Evolutionary conservation across 2,329 filamentous ascomycete species (phyloP).

Genomic region (Paracorniculantispora psalliotae): DNA sequence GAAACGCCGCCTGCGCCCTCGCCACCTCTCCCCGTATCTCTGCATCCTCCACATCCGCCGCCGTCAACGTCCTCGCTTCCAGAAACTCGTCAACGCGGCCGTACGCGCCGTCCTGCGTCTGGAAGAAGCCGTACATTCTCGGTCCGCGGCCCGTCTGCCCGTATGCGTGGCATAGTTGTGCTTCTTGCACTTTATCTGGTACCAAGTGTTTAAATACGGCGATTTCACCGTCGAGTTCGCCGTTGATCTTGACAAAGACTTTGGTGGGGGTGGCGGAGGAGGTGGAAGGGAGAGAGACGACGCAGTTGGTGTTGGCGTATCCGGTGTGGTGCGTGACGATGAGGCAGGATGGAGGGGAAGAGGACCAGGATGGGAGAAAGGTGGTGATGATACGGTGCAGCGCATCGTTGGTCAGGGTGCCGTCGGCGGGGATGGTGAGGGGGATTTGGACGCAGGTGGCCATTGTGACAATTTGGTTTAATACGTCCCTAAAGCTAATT

Average conservation of each 20-base stretch:
- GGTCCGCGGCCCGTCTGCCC: constrained; percentile 13
- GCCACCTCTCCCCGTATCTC: constrained; percentile 14
- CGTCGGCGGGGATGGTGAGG: background rate
- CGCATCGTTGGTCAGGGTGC: background rate
- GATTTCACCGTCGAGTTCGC: background rate
- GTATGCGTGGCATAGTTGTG: constrained; percentile 9
- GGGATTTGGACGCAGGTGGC: background rate
- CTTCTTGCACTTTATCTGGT: constrained; percentile 14
- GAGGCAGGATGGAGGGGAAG: background rate
- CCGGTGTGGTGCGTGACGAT: background rate
- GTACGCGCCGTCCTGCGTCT: constrained; percentile 14
- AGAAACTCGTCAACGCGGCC: constrained; percentile 17
- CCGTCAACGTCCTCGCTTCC: constrained; percentile 13
- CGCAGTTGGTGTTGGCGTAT: background rate
- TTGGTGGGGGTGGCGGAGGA: constrained; percentile 2
- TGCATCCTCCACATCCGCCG: constrained; percentile 14
- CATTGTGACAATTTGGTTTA: too few relatives aligned
- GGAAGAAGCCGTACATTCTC: constrained; percentile 15
- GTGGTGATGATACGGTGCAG: background rate
- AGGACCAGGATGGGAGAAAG: background rate
- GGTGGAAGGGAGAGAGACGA: background rate
- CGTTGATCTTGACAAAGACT: constrained; percentile 13
- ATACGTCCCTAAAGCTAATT: too few relatives aligned
- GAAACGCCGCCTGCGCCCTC: constrained; percentile 12
- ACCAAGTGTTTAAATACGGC: constrained; percentile 9